Base-by-base conservation (phyloP, 2,329 filamentous ascomycete genomes). In the Hypoxylon sp. region DNA sequence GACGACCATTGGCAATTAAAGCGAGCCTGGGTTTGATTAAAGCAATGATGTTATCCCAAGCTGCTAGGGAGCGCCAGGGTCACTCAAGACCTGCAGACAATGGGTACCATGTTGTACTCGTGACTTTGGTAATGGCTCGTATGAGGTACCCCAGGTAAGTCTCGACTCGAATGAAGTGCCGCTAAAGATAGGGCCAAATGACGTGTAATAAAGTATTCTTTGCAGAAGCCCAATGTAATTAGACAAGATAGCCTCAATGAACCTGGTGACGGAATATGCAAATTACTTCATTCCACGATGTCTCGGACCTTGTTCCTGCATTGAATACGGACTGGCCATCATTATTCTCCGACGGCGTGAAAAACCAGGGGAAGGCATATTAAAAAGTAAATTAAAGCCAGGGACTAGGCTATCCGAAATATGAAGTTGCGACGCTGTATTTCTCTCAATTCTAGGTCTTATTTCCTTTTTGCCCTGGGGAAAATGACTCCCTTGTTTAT, bases 351-450 rank as follows among this genome's bases (percentile, higher is more conserved):
- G 72, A 66, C 61, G 51, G 70, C 54, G 66, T 63, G 53, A 59
- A 50, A 61, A 61, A 42, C 42, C 64, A 68, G 66, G 70, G 69
- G 68, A 62, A 49, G 22, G 60, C 51, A 70, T 63, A 73, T 72
- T 72, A 73, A 74, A 70, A 75, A 75, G 70, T 60, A 76, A 75
- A 75, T 76, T 74, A 72, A 65, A 44, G 67, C 70, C 66, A 73
- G 64, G 66, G 60, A 68, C 60, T 62, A 68, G 54, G 58, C 54
- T 53, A 70, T 49, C 58, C 66, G 66, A 68, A 69, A 70, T 71
- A 71, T 73, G 66, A 70, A 55, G 59, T 68, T 72, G 64, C 66
- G 55, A 70, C 70, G 61, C 63, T 74, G 61, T 63, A 62, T 59
- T 58, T 56, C 35, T 61, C 40, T 58, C 54, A 33, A 25, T 59